Percentiles rank a stretch among this genome's conserved stretches.
Conservation (phyloP, 441 rosid species). For the Corymbia citriodora region DNA sequence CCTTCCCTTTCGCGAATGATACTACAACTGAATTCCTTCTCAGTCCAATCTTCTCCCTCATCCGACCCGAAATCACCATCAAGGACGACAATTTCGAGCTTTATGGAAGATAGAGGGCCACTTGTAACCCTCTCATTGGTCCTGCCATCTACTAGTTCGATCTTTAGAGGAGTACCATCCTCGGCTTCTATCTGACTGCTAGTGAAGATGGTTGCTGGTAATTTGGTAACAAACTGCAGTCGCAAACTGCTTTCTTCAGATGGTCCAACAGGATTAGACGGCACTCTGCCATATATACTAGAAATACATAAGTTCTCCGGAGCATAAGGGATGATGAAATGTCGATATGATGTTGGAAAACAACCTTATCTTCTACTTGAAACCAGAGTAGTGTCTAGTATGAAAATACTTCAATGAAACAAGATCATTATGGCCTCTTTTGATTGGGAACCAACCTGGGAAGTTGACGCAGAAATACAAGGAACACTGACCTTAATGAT, state of each 20-base stretch:
- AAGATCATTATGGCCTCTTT: neutral
- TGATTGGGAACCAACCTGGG: neutral
- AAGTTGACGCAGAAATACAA: neutral
- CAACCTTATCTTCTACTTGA: neutral
- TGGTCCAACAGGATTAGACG: slow-evolving; percentile 16
- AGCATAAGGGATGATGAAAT: neutral
- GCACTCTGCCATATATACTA: slow-evolving; percentile 14
- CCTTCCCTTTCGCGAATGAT: slow-evolving; percentile 53
- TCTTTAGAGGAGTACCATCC: slow-evolving; percentile 27
- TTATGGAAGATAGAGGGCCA: slow-evolving; percentile 46
- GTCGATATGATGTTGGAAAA: neutral
- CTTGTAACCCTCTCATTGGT: slow-evolving; percentile 7
- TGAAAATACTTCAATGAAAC: neutral
- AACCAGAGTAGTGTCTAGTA: neutral
- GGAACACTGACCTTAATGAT: slow-evolving; percentile 33
- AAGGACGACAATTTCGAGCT: slow-evolving; percentile 52
- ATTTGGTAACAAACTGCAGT: slow-evolving; percentile 32
- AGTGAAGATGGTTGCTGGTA: slow-evolving; percentile 40
- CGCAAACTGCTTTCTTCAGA: slow-evolving; percentile 25
- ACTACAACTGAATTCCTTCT: slow-evolving; percentile 29
- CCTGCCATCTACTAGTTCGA: slow-evolving; percentile 39
- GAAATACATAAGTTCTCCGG: neutral
- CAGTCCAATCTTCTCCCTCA: slow-evolving; percentile 48
- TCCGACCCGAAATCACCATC: slow-evolving; percentile 44
- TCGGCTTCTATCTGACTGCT: slow-evolving; percentile 37